Evolutionary conservation across 805 yeast species (phyloP), one percentile per base, ranked within the genome.

Genomic region (Yarrowia keelungensis): DNA sequence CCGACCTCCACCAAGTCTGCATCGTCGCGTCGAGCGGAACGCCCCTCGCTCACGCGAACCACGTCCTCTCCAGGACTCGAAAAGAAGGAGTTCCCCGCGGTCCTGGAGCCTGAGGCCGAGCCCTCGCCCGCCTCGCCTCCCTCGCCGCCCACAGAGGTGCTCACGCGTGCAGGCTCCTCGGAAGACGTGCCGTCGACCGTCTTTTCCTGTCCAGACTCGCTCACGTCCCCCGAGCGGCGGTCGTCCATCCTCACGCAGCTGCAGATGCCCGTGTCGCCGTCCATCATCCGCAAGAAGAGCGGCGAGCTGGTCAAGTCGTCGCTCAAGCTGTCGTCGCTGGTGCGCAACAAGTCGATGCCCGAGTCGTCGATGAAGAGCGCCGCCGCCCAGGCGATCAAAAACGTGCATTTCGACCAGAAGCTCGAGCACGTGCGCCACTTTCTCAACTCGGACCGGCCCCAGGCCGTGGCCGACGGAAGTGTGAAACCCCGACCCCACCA

Each of bases 221-320:
- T 62, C n/a, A 39, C 67, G 8, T 47, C 67, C 26, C 67, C 67
- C 32, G 67, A 62, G 32, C 54, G 67, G 15, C 67, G 67, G 39
- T 47, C 56, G 8, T 62, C 67, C 26, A 62, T 62, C 15, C 56
- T 62, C 19, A 26, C 56, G 11, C 67, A 49, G 67, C 67, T 62
- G 16, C 67, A 62, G 56, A 49, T 32, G 45, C 67, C 67, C 26
- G 56, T 62, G 45, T 62, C 67, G 32, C 76, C 78, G 15, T 81
- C 81, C 3, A 78, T 90, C 67, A 85, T 91, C 3, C 86, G 96
- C 61, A 93, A 92, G 77, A 92, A 92, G 77, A 86, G 92, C 0
- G 97, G 97, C n/a, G 97, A 92, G 75, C 80, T 90, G 53, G 89
- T 91, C 54, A 90, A 90, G 75, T 86, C 93, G 2, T 88, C 91